Conservation (phyloP, 768 basidiomycete species). For the Dendrothele bispora region DNA sequence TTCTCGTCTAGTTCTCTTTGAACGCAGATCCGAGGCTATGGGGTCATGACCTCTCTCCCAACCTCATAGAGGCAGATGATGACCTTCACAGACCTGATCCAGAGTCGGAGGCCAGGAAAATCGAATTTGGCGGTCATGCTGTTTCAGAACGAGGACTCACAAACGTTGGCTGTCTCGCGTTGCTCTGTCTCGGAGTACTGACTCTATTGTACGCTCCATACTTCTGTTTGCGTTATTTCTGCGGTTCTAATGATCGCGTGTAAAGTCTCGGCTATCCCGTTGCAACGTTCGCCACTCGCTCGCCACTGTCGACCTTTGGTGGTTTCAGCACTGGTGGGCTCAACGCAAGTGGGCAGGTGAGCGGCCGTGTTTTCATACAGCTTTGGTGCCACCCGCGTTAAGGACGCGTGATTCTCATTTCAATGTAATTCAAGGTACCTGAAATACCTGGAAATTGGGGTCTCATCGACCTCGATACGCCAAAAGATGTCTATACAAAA, state of each 20-base stretch:
- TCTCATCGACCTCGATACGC: conserved; percentile 80
- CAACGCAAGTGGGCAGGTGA: conserved; percentile 48
- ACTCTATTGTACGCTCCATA: conserved; percentile 45
- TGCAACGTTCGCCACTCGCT: conserved; percentile 29
- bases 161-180: conserved; percentile 58
- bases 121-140: conserved; percentile 44
- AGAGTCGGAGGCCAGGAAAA: conserved; percentile 24
- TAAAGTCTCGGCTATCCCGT: conserved; percentile 38
- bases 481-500: conserved; percentile 45
- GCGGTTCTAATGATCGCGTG: neutral
- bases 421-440: conserved; percentile 48
- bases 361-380: neutral
- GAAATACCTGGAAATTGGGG: conserved; percentile 57
- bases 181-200: conserved; percentile 36
- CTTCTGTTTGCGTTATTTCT: conserved; percentile 40
- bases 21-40: conserved; percentile 56
- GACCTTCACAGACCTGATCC: conserved; percentile 30
- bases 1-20: conserved; percentile 43
- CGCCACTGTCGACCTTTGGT: conserved; percentile 26
- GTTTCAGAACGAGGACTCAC: conserved; percentile 64
- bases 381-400: neutral
- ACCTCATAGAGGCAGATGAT: conserved; percentile 43
- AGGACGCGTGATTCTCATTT: no score
- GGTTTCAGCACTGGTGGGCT: conserved; percentile 51
- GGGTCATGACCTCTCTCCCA: conserved; percentile 48